Evolutionary conservation across 805 yeast species (phyloP).

Genomic region (Saturnispora besseyi): DNA sequence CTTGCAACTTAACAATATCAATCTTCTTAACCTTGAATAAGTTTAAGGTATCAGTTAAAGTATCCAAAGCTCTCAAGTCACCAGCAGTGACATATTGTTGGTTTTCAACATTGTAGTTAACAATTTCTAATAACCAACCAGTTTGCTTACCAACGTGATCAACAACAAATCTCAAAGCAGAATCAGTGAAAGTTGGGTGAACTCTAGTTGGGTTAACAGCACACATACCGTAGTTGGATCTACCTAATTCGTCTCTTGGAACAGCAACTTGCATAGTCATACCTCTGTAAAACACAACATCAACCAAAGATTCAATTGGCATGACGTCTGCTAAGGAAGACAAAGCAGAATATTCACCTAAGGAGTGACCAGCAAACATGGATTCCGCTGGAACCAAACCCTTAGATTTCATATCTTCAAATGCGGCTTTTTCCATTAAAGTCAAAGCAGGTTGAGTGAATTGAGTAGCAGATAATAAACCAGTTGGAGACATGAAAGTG

Average conservation of each 20-base stretch:
- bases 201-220: conserved; percentile 97
- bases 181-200: conserved; percentile 78
- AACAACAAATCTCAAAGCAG: conserved; percentile 90
- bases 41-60: conserved; percentile 87
- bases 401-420: conserved; percentile 93
- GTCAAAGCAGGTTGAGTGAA: conserved; percentile 99
- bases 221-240: conserved; percentile 98
- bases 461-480: conserved; percentile 95
- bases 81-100: conserved; percentile 99
- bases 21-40: conserved; percentile 90
- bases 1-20: conserved; percentile 81
- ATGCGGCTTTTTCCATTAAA: conserved; percentile 97
- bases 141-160: conserved; percentile 79
- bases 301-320: conserved; percentile 96
- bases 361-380: conserved; percentile 97
- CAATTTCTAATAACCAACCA: conserved; percentile 93
- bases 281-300: conserved; percentile 98
- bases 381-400: conserved; percentile 91
- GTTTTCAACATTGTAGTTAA: conserved; percentile 95
- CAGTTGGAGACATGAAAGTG: conserved; percentile 89
- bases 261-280: conserved; percentile 99
- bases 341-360: conserved; percentile 97
- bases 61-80: conserved; percentile 90
- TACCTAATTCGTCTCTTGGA: conserved; percentile 89
- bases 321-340: conserved; percentile 96